Percentiles rank a stretch among this genome's conserved stretches.
These are phyloP conservation scores for Metschnikowia hibisci DNA, from an alignment of 805 yeast genomes.

Conservation along the genomic window DNA sequence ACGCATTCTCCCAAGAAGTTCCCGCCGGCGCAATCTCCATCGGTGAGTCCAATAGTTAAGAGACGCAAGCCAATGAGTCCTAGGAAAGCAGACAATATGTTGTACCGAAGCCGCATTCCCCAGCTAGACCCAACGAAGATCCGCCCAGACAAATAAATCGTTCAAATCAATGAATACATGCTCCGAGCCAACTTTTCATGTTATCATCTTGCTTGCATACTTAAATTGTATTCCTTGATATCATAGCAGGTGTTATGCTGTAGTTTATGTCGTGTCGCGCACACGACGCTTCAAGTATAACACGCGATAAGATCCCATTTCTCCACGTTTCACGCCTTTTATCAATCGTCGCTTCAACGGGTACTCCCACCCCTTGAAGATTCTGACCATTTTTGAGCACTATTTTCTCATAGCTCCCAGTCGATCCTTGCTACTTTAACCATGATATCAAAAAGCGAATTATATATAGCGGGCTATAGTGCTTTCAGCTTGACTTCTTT, in stretches of 20 bases:
- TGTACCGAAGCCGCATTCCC: slow-evolving; percentile 13
- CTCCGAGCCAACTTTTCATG: background rate
- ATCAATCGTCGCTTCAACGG: background rate
- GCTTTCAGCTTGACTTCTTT: slow-evolving; percentile 14
- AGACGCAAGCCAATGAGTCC: slow-evolving; percentile 12
- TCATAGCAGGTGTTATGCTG: background rate
- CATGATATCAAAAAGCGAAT: background rate
- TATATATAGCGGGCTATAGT: slow-evolving; percentile 10
- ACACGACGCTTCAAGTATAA: slow-evolving; percentile 3
- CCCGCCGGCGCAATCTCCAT: slow-evolving; percentile 3
- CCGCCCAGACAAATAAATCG: background rate
- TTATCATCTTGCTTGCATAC: background rate
- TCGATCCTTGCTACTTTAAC: background rate
- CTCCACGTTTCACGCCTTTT: slow-evolving; percentile 1
- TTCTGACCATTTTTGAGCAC: too few relatives aligned
- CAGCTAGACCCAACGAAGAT: slow-evolving; percentile 8
- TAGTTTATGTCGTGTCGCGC: background rate
- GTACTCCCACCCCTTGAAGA: too few relatives aligned
- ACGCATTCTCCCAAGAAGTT: background rate
- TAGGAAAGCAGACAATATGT: slow-evolving; percentile 1
- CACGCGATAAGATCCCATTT: slow-evolving; percentile 10
- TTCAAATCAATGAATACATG: too few relatives aligned
- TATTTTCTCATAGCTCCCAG: too few relatives aligned
- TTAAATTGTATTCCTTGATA: background rate
- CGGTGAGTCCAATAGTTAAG: slow-evolving; percentile 4